phyloP scores from a whole-genome alignment of 371 early-diverging fungal genomes.

The Dichotomocladium elegans region DNA sequence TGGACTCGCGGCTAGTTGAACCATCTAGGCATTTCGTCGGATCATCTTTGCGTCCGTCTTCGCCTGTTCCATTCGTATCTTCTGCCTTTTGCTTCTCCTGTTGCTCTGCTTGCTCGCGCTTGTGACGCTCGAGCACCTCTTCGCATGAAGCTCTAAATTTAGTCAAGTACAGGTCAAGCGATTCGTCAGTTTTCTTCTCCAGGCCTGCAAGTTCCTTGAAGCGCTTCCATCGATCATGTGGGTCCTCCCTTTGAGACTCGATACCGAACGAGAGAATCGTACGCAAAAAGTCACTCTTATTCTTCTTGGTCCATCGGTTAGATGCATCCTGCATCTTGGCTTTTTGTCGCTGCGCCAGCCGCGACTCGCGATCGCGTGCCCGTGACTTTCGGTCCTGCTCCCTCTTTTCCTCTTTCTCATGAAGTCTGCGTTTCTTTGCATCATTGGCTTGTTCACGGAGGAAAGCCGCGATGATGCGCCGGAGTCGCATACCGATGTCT shows the following conservation, averaged over 20 bases:
- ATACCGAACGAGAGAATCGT: constrained; percentile 72
- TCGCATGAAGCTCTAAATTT: constrained; percentile 57
- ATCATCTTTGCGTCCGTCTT: no score
- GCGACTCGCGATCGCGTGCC: constrained; percentile 44
- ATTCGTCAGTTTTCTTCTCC: constrained; percentile 67
- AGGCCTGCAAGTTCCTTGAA: constrained; percentile 72
- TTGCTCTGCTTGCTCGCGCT: constrained; percentile 12
- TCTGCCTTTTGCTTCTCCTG: not conserved
- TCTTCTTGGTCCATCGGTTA: constrained; percentile 67
- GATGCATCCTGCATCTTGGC: constrained; percentile 43
- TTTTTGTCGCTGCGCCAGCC: constrained; percentile 38
- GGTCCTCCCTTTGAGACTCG: constrained; percentile 32
- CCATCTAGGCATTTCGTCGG: no score
- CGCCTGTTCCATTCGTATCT: not conserved
- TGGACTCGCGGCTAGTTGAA: not conserved
- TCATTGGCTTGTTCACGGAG: constrained; percentile 59
- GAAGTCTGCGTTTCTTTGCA: constrained; percentile 27
- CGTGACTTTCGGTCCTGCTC: constrained; percentile 38
- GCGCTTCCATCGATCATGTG: constrained; percentile 55
- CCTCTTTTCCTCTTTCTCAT: constrained; percentile 44
- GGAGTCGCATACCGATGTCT: constrained; percentile 72
- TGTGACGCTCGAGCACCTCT: constrained; percentile 51
- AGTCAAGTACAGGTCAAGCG: constrained; percentile 60
- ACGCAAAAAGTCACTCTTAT: constrained; percentile 66
- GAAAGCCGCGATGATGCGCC: constrained; percentile 70